A percentile compares a stretch with the other conserved stretches of the same genome.
Conservation (phyloP, 2,329 filamentous ascomycete genomes). For the Chaetomium globosum region DNA sequence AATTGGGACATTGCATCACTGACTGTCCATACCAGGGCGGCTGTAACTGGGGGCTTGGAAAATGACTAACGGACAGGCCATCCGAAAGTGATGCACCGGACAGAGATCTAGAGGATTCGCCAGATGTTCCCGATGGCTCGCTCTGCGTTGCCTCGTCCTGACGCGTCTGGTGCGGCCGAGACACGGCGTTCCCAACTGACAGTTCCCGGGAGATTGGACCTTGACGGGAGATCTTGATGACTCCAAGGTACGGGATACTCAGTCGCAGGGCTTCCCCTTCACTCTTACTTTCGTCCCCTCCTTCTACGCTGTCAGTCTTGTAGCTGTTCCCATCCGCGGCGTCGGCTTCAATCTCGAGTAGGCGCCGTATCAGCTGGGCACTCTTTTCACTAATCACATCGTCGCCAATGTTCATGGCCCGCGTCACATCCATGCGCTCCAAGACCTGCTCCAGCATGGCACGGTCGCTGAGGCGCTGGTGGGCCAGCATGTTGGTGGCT, state of each 20-base stretch:
- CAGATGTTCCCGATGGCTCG: not conserved
- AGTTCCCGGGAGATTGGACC: not conserved
- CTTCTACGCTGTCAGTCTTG: not conserved
- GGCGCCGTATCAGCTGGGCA: not conserved
- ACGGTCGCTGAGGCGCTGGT: not conserved
- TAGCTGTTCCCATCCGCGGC: not conserved
- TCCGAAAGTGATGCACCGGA: not conserved
- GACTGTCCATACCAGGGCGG: not conserved
- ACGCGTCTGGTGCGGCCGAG: not conserved
- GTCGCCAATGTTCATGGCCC: not conserved
- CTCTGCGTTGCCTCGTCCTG: not conserved
- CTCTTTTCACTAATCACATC: not conserved
- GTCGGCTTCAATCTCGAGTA: not conserved
- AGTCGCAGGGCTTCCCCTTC: not conserved
- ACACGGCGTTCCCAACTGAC: not conserved
- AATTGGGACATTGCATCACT: not conserved
- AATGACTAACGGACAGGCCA: not conserved
- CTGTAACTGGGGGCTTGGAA: not conserved
- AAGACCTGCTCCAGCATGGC: not conserved
- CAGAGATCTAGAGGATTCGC: not conserved
- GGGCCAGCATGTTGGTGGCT: not conserved
- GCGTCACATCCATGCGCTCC: not conserved
- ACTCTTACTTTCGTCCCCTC: not conserved
- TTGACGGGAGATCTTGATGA: not conserved
- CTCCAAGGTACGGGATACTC: constrained; percentile 1